These are phyloP conservation scores for Triglochin maritima DNA, from an alignment of 106 monocot genomes.

Conservation along the genomic window DNA sequence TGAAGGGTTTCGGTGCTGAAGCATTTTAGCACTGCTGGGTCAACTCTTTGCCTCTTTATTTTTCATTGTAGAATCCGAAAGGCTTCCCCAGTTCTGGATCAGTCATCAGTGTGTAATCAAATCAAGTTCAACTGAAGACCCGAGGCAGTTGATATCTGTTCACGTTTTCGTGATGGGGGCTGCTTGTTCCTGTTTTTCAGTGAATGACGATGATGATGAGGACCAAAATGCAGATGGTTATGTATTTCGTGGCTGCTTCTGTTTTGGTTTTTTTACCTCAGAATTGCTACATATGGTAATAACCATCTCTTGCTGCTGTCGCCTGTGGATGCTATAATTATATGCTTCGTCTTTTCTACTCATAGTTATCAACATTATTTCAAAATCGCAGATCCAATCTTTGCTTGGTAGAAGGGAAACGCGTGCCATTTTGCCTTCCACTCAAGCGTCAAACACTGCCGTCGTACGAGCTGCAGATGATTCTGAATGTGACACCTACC, in stretches of 20 bases:
- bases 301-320: neutral
- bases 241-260: neutral
- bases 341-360: neutral
- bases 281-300: slow-evolving; percentile 4
- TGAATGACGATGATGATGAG: neutral
- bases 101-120: too few relatives aligned
- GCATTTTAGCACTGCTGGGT: too few relatives aligned
- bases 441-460: slow-evolving; percentile 22
- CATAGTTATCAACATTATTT: neutral
- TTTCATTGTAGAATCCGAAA: too few relatives aligned
- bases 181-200: neutral
- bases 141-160: too few relatives aligned
- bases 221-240: neutral
- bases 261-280: neutral
- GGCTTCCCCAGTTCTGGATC: too few relatives aligned
- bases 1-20: too few relatives aligned
- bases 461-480: slow-evolving; percentile 10
- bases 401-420: slow-evolving; percentile 39
- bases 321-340: neutral
- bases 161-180: neutral
- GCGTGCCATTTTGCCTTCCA: slow-evolving; percentile 12
- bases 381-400: slow-evolving; percentile 32
- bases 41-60: too few relatives aligned
- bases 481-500: slow-evolving; percentile 44
- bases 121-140: too few relatives aligned